Percentiles rank a stretch among this genome's conserved stretches.
phyloP scores from a whole-genome alignment of 2,329 filamentous ascomycete species.

The Aspergillus udagawae region DNA sequence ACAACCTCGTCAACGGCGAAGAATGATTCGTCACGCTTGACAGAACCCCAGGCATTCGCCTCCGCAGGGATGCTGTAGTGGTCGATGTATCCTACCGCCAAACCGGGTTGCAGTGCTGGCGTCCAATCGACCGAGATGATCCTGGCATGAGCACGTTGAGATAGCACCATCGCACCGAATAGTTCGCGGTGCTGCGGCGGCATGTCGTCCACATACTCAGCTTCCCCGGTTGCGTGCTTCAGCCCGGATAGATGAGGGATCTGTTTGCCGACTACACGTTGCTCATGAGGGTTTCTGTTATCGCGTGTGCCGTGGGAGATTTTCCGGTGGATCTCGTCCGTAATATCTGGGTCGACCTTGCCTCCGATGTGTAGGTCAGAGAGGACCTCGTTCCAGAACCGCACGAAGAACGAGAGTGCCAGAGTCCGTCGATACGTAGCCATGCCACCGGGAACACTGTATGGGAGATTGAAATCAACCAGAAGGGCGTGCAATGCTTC shows the following conservation, averaged over 20 bases:
- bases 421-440: conserved; percentile 90
- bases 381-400: conserved; percentile 89
- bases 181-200: conserved; percentile 82
- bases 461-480: conserved; percentile 80
- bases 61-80: conserved; percentile 62
- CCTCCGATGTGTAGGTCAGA: conserved; percentile 49
- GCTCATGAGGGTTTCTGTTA: conserved; percentile 71
- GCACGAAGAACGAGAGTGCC: conserved; percentile 91
- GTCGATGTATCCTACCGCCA: conserved; percentile 76
- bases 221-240: conserved; percentile 90
- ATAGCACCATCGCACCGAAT: conserved; percentile 81
- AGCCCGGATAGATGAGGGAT: conserved; percentile 83
- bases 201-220: conserved; percentile 95
- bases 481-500: conserved; percentile 87
- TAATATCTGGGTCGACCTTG: conserved; percentile 65
- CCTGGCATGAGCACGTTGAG: conserved; percentile 83
- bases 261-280: conserved; percentile 80
- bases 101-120: conserved; percentile 73
- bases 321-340: conserved; percentile 78
- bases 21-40: conserved; percentile 78
- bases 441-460: conserved; percentile 95
- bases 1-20: conserved; percentile 88
- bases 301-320: conserved; percentile 73
- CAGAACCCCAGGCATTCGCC: conserved; percentile 88
- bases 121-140: conserved; percentile 51